These are phyloP conservation scores for Podospora australis DNA, from an alignment of 495 filamentous ascomycete genomes.

Conservation along the genomic window DNA sequence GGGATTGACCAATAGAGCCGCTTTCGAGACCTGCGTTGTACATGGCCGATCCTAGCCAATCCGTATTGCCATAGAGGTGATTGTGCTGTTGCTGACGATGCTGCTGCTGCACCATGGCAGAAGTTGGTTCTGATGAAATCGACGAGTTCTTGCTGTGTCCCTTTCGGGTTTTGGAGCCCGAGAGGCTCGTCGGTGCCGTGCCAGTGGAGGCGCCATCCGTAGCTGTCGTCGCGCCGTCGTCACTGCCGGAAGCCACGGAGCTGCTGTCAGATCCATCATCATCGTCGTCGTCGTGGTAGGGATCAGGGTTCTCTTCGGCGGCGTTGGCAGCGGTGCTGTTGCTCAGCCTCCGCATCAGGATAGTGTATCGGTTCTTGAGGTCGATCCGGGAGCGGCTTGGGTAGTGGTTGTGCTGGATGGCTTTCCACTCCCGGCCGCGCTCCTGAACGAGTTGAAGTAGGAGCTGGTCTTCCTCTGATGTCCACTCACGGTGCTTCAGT, in stretches of 20 bases:
- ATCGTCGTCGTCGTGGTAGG: neutral
- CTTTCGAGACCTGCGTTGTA: no score
- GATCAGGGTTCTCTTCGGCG: neutral
- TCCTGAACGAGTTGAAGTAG: neutral
- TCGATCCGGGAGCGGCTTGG: neutral
- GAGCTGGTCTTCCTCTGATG: neutral
- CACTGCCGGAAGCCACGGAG: neutral
- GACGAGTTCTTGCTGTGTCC: no score
- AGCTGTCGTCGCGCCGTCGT: neutral
- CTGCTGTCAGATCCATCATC: slow-evolving; percentile 1
- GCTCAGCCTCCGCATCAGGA: slow-evolving; percentile 1
- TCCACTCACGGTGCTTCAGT: slow-evolving; percentile 3
- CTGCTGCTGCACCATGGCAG: no score
- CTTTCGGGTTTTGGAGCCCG: no score
- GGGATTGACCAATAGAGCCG: no score
- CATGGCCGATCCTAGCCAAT: no score
- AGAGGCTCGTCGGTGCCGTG: neutral
- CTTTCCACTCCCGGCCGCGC: neutral
- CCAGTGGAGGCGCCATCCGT: neutral
- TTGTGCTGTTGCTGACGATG: neutral
- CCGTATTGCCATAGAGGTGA: no score
- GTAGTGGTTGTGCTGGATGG: slow-evolving; percentile 2
- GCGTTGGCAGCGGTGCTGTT: neutral
- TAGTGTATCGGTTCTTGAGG: slow-evolving; percentile 4
- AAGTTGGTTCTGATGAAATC: no score